phyloP scores from a whole-genome alignment of 495 filamentous ascomycete species.

The Tuber aestivum region DNA sequence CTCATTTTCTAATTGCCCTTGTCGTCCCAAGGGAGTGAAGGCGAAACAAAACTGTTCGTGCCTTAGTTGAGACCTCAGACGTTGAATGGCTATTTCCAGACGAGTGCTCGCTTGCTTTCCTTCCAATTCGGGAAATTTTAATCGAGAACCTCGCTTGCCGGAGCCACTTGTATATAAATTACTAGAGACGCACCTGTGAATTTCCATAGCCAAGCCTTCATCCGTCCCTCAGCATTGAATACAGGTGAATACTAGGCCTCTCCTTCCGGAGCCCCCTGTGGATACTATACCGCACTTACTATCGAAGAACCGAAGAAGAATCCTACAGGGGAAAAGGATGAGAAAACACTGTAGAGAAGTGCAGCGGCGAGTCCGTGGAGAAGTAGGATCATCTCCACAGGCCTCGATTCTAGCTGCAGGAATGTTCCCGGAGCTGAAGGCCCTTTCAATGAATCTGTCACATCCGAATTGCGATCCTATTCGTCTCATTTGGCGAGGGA shows the following conservation, averaged over 20 bases:
- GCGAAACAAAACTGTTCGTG: neutral
- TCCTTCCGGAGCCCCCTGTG: neutral
- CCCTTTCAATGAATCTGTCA: neutral
- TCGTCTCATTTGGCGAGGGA: slow-evolving; percentile 14
- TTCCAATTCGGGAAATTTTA: slow-evolving; percentile 34
- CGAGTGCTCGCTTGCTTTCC: slow-evolving; percentile 20
- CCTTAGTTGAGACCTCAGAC: slow-evolving; percentile 8
- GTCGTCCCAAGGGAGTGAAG: neutral
- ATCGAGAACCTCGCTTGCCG: slow-evolving; percentile 22
- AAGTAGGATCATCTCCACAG: slow-evolving; percentile 12
- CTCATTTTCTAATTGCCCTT: neutral
- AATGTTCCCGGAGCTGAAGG: slow-evolving; percentile 5
- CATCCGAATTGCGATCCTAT: neutral
- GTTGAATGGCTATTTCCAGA: slow-evolving; percentile 7
- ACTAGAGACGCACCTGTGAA: slow-evolving; percentile 3
- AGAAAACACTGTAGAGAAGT: neutral
- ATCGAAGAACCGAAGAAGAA: slow-evolving; percentile 16
- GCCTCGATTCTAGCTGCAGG: slow-evolving; percentile 6
- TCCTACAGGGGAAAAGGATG: neutral
- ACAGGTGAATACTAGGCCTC: slow-evolving; percentile 5
- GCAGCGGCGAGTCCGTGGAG: neutral
- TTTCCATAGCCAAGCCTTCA: slow-evolving; percentile 4
- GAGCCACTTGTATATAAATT: slow-evolving; percentile 17
- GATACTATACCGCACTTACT: no score
- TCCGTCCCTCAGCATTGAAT: slow-evolving; percentile 9